phyloP scores from a whole-genome alignment of 2,329 filamentous ascomycete genomes.

The Penicillium sp. region DNA sequence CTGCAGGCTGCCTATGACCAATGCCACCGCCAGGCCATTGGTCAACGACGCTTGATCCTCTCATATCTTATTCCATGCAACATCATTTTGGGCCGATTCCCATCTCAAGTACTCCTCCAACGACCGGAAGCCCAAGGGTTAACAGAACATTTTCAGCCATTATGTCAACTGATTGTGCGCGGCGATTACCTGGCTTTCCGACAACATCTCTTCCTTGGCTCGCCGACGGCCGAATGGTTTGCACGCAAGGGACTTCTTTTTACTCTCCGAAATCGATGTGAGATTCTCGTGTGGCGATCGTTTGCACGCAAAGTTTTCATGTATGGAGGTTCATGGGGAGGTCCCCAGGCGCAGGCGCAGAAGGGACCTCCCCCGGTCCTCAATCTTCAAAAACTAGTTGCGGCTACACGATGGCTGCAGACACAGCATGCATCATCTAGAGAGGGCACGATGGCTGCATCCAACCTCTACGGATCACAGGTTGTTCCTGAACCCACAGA shows the following conservation, averaged over 20 bases:
- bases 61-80: conserved; percentile 81
- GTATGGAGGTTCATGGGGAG: conserved; percentile 70
- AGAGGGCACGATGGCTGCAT: conserved; percentile 6
- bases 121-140: conserved; percentile 69
- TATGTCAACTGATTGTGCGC: conserved; percentile 68
- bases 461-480: conserved; percentile 28
- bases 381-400: conserved; percentile 66
- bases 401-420: conserved; percentile 65
- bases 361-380: conserved; percentile 67
- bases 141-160: conserved; percentile 65
- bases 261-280: conserved; percentile 71
- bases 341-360: conserved; percentile 39
- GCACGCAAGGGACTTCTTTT: conserved; percentile 73
- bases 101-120: conserved; percentile 63
- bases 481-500: conserved; percentile 33
- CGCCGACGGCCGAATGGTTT: conserved; percentile 67
- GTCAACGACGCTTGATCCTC: conserved; percentile 76
- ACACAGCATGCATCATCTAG: conserved; percentile 22
- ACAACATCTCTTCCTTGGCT: conserved; percentile 58
- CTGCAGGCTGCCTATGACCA: conserved; percentile 79
- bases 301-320: conserved; percentile 76
- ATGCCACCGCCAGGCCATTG: conserved; percentile 57
- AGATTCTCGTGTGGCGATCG: conserved; percentile 80
- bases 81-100: conserved; percentile 80
- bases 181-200: conserved; percentile 77